Percentiles rank a stretch among this genome's conserved stretches.
Conservation (phyloP, 306 rosid genomes). For the Crotalaria pallida region DNA sequence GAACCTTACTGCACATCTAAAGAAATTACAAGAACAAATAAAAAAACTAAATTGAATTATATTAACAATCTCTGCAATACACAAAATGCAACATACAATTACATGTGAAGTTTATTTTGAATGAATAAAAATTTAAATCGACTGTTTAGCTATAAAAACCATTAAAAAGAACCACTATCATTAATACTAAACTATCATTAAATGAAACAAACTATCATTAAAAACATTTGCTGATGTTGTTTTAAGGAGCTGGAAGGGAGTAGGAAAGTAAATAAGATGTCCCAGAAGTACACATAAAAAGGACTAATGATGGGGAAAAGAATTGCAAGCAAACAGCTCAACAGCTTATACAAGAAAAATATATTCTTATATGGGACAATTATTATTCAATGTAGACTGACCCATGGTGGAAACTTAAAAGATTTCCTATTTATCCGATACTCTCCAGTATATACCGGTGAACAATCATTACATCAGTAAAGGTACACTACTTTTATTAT, state of each 20-base stretch:
- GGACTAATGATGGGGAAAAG: background rate
- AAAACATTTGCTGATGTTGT: background rate
- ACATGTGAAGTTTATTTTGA: background rate
- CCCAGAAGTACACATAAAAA: background rate
- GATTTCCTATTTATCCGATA: constrained; percentile 2
- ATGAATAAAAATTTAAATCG: background rate
- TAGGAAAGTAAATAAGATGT: background rate
- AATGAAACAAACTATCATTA: constrained; percentile 7
- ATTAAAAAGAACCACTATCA: background rate
- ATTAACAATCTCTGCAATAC: background rate
- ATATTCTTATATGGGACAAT: background rate
- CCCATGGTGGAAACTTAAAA: background rate
- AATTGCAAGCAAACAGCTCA: background rate
- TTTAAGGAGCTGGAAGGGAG: background rate
- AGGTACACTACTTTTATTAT: constrained; percentile 2
- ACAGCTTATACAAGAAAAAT: background rate
- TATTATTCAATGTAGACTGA: background rate
- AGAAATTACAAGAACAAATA: constrained; percentile 18
- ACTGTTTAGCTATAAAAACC: background rate
- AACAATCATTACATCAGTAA: background rate
- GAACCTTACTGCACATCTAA: constrained; percentile 94
- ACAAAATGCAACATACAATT: background rate
- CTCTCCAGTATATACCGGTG: background rate
- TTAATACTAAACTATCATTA: background rate
- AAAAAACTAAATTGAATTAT: background rate